Evolutionary conservation across 768 basidiomycete species (phyloP).

Genomic region (Suillus subalutaceus): DNA sequence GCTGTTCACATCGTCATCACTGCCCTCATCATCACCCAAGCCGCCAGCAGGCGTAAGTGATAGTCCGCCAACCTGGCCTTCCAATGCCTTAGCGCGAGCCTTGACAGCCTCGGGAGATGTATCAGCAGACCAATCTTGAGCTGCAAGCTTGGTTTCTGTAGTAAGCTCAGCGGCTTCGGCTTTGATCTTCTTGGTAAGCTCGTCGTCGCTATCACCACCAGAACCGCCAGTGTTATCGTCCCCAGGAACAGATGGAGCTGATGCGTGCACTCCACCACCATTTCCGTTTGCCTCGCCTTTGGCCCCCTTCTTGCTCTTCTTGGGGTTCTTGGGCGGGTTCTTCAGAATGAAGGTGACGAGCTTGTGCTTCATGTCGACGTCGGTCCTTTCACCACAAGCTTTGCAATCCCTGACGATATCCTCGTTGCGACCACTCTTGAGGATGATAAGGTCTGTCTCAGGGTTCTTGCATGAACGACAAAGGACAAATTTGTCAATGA

Average conservation of each 20-base stretch:
- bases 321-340: slow-evolving; percentile 91
- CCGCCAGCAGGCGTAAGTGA: slow-evolving; percentile 38
- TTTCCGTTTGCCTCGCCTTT: slow-evolving; percentile 49
- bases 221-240: slow-evolving; percentile 45
- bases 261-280: slow-evolving; percentile 46
- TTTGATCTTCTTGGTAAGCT: slow-evolving; percentile 88
- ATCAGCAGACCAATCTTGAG: slow-evolving; percentile 91
- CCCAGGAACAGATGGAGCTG: slow-evolving; percentile 39
- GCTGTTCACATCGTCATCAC: slow-evolving; percentile 84
- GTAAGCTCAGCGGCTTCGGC: slow-evolving; percentile 83
- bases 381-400: slow-evolving; percentile 92
- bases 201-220: slow-evolving; percentile 74
- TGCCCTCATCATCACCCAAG: slow-evolving; percentile 80
- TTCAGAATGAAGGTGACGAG: slow-evolving; percentile 95
- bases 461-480: slow-evolving; percentile 99
- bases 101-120: slow-evolving; percentile 89
- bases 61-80: slow-evolving; percentile 55
- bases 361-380: slow-evolving; percentile 96
- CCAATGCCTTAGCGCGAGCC: slow-evolving; percentile 74
- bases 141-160: slow-evolving; percentile 56
- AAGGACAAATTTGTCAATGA: slow-evolving; percentile 98
- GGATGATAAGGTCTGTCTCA: slow-evolving; percentile 93
- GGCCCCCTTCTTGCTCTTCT: slow-evolving; percentile 52
- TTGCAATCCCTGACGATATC: slow-evolving; percentile 96
- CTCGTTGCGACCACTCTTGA: slow-evolving; percentile 79